Percentiles rank a stretch among this genome's conserved stretches.
Evolutionary conservation across 2,329 filamentous ascomycete genomes (phyloP).

Genomic region (Colletotrichum orbiculare): DNA sequence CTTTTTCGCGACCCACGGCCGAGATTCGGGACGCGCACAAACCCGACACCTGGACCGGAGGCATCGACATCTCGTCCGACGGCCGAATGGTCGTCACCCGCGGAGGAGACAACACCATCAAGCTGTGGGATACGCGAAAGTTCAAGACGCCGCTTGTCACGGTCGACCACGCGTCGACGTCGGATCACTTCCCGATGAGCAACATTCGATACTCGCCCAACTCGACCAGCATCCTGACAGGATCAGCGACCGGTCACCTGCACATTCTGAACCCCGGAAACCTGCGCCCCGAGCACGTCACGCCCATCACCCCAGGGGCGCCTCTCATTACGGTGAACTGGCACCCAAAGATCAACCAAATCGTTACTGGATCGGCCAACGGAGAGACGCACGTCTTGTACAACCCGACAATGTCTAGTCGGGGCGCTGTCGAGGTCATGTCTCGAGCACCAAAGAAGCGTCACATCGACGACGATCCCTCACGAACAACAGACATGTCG

Average conservation of each 20-base stretch:
- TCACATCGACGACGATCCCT: constrained; percentile 93
- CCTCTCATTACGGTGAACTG: constrained; percentile 87
- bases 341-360: constrained; percentile 96
- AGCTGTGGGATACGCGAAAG: constrained; percentile 96
- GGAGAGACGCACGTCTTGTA: constrained; percentile 91
- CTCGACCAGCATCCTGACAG: constrained; percentile 86
- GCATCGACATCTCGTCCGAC: constrained; percentile 89
- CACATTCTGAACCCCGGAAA: constrained; percentile 96
- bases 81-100: constrained; percentile 90
- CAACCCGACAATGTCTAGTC: constrained; percentile 82
- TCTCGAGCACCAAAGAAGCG: constrained; percentile 93
- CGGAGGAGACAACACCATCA: constrained; percentile 92
- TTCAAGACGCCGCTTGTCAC: constrained; percentile 91
- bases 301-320: constrained; percentile 86
- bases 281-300: constrained; percentile 83
- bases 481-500: constrained; percentile 84
- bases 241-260: constrained; percentile 85
- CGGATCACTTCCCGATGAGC: constrained; percentile 82
- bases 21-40: constrained; percentile 88
- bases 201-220: constrained; percentile 93
- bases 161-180: constrained; percentile 82
- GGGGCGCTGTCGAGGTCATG: constrained; percentile 89
- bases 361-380: constrained; percentile 92
- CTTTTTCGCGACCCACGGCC: constrained; percentile 82
- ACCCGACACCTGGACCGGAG: constrained; percentile 88